Evolutionary conservation across 352 stramenopile species (phyloP), one percentile per base, ranked within the genome.

Genomic region (Pelagophyceae sp.): DNA sequence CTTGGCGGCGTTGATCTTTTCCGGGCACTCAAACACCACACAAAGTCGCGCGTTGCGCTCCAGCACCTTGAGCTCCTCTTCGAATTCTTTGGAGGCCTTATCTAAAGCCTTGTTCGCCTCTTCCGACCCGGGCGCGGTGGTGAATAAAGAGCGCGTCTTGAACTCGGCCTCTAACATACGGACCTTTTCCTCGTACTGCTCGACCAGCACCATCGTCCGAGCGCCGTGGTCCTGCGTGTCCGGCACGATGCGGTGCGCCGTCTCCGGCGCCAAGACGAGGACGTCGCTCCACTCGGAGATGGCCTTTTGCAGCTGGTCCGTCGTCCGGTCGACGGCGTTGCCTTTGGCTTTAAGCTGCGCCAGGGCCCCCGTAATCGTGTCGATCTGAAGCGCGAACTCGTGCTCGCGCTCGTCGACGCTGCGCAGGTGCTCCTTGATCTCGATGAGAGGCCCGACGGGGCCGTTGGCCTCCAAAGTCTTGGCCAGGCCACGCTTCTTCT

Each of bases 11-110:
- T 96, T 91, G 83, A 98, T 97, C 23, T 96, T 83, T 61, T 96
- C 91, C 15, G 93, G 91, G 76, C 97, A 96, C 0, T 94, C 93
- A 82, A 98, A 98, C 38, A 96, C 93, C 25, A 84, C 85, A 81
- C 92, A 97, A 31, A 98, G 72, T 67, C 95, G 87, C 3, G 86
- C 89, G 79, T 96, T 97, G 75, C 95, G 90, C 40, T 95, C 92
- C 60, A 95, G 89, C 63, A 91, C 90, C 64, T 91, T 90, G 85
- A 90, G 92, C 78, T 98, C 93, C 72, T 90, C 90, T 6, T 92
- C 90, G 84, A 90, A 84, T 0, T 82, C 78, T 31, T 79, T 76
- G 38, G 82, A 79, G 17, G 84, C 80, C n/a, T 86, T 82, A 25
- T 70, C 77, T 17, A 92, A 83, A 25, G 76, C 60, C 58, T 85